Base-by-base conservation (phyloP, 371 early-diverging fungal genomes). In the Mortierella sp. region DNA sequence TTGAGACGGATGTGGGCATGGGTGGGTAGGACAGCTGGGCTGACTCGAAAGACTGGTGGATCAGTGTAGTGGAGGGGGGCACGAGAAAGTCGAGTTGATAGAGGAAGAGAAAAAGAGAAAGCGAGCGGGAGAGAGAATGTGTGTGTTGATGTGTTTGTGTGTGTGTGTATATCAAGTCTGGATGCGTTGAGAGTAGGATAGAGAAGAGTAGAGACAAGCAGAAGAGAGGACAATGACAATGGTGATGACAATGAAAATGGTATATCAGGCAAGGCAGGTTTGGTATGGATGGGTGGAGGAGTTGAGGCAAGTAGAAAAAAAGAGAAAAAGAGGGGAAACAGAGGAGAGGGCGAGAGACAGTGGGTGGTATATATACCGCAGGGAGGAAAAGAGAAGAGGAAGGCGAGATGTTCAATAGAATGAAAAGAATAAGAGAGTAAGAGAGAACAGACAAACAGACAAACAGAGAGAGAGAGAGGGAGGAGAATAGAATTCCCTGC, bases 1-100 rank as follows among this genome's bases (percentile, higher is more conserved):
- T 45, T 28, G 79, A 79, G 44, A 79, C 50, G 62, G 79, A 72
- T 5, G 79, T 66, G 25, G 75, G 76, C 76, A 76, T 76, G 12
- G 64, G 56, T 1, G 25, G 5, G 7, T 53, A 26, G 18, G 21
- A 30, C 19, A 23, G 26, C 53, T 23, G 26, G 26, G 53, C 53
- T 50, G 50, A 50, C 16, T 21, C 4, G 50, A 4, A 5, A 21
- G 50, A 50, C 7, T 16, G 19, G 19, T 3, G 4, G 19, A 26
- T 23, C 26, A 26, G 9, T 53, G 53, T 53, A 23, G 53, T 12
- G 53, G 11, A 4, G 53, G 53, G 21, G 11, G 14, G 50, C 2
- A 16, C 2, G 50, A 50, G 50, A 21, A 50, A 14, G 50, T 21
- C 5, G 50, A 21, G 14, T 50, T n/a, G 50, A n/a, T 50, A 14